Conservation (phyloP, 805 yeast genomes). For the Ogataea siamensis region DNA sequence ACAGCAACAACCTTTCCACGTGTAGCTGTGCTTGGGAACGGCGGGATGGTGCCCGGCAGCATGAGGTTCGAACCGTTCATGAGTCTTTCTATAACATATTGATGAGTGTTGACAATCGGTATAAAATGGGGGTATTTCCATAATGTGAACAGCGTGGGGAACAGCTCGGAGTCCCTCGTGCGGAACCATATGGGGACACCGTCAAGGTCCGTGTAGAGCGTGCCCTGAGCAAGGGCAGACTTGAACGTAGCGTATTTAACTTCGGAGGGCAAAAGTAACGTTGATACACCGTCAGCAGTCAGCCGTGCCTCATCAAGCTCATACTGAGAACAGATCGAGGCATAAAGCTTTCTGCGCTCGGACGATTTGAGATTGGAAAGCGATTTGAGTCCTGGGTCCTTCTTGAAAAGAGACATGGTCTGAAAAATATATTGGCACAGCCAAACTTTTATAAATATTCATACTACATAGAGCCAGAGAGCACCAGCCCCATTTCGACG, state of each 20-base stretch:
- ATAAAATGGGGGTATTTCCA: slow-evolving; percentile 68
- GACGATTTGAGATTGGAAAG: slow-evolving; percentile 78
- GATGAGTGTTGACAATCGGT: slow-evolving; percentile 71
- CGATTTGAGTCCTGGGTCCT: slow-evolving; percentile 62
- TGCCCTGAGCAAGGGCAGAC: slow-evolving; percentile 52
- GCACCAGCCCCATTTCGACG: slow-evolving; percentile 29
- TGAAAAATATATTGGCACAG: slow-evolving; percentile 8
- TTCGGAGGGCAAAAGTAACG: slow-evolving; percentile 46
- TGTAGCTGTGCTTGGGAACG: slow-evolving; percentile 48
- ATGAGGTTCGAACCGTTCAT: slow-evolving; percentile 77
- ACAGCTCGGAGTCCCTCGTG: slow-evolving; percentile 47
- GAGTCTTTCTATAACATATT: slow-evolving; percentile 67
- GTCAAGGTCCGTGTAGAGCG: slow-evolving; percentile 60
- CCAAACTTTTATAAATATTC: slow-evolving; percentile 4
- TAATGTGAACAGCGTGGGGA: slow-evolving; percentile 72
- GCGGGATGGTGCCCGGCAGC: slow-evolving; percentile 68
- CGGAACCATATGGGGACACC: slow-evolving; percentile 75
- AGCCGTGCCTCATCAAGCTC: slow-evolving; percentile 39
- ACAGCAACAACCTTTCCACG: slow-evolving; percentile 70
- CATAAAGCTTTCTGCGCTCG: slow-evolving; percentile 60
- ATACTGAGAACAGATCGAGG: slow-evolving; percentile 42
- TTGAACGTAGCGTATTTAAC: slow-evolving; percentile 66
- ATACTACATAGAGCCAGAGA: slow-evolving; percentile 20
- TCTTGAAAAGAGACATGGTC: slow-evolving; percentile 38
- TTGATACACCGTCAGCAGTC: slow-evolving; percentile 37